A percentile compares a stretch with the other conserved stretches of the same genome.
These are phyloP conservation scores for Tolypocladium paradoxum DNA, from an alignment of 2,329 filamentous ascomycete species.

Conservation along the genomic window DNA sequence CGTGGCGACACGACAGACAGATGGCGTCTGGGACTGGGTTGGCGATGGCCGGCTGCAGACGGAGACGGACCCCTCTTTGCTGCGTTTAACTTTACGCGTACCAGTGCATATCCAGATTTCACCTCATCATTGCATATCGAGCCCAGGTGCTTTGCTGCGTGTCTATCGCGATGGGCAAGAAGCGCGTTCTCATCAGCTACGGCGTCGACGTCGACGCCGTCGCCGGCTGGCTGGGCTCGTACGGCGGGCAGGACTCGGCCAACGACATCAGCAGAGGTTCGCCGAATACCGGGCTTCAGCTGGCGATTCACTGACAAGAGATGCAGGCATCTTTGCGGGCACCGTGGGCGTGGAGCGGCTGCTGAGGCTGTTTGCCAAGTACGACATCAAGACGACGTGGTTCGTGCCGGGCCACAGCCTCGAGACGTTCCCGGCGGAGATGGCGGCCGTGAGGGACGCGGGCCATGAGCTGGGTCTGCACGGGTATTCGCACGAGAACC, in stretches of 20 bases:
- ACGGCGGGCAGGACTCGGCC: slow-evolving; percentile 61
- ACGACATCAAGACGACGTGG: slow-evolving; percentile 56
- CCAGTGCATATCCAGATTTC: not conserved
- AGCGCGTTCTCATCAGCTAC: slow-evolving; percentile 30
- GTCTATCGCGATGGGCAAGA: not conserved
- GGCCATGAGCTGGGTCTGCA: slow-evolving; percentile 47
- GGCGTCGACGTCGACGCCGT: slow-evolving; percentile 70
- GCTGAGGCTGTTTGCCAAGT: slow-evolving; percentile 60
- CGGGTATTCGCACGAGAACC: slow-evolving; percentile 67
- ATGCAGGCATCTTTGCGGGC: slow-evolving; percentile 55
- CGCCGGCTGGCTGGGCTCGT: slow-evolving; percentile 64
- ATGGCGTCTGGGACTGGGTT: not conserved
- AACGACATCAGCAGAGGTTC: slow-evolving; percentile 61
- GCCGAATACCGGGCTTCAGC: not conserved
- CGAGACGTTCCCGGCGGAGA: slow-evolving; percentile 37
- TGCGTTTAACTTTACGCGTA: not conserved
- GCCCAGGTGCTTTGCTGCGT: not conserved
- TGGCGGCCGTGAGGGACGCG: slow-evolving; percentile 31
- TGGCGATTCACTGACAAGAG: not conserved
- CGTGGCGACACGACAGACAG: not conserved
- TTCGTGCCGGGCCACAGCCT: slow-evolving; percentile 39
- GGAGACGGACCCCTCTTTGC: not conserved
- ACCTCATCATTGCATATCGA: not conserved
- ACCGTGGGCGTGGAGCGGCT: slow-evolving; percentile 55
- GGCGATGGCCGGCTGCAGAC: not conserved